Evolutionary conservation across 2,329 filamentous ascomycete species (phyloP).

Genomic region (Sphaerulina populicola): DNA sequence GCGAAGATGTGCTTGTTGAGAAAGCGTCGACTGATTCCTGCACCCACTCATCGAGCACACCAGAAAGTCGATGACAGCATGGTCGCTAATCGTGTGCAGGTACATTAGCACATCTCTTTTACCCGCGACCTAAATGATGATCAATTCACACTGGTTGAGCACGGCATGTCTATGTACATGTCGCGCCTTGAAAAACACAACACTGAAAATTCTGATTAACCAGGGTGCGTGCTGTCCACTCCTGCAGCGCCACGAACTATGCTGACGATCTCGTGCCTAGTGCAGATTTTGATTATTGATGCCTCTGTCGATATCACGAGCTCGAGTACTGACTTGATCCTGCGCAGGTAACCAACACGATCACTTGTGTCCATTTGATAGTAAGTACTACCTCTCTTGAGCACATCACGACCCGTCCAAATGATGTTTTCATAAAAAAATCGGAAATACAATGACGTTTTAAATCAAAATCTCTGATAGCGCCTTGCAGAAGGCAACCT

Average conservation of each 20-base stretch:
- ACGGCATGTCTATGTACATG: slow-evolving; percentile 42
- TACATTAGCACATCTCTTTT: slow-evolving; percentile 9
- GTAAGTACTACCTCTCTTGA: slow-evolving; percentile 9
- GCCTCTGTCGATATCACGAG: neutral
- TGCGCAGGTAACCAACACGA: neutral
- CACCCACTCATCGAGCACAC: slow-evolving; percentile 1
- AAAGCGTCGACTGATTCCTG: slow-evolving; percentile 56
- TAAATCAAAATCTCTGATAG: slow-evolving; percentile 27
- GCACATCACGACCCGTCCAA: neutral
- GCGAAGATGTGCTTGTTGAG: slow-evolving; percentile 56
- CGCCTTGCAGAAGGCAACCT: neutral
- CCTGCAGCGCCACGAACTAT: neutral
- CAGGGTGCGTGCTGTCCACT: neutral
- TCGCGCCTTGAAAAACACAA: slow-evolving; percentile 49
- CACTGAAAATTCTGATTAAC: slow-evolving; percentile 57
- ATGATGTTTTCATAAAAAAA: slow-evolving; percentile 23
- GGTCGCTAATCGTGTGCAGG: slow-evolving; percentile 20
- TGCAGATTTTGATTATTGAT: neutral
- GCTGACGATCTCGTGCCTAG: neutral
- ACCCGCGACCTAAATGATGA: slow-evolving; percentile 47
- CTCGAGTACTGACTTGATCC: neutral
- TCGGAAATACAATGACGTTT: slow-evolving; percentile 18
- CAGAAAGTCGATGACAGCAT: neutral
- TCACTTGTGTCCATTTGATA: neutral
- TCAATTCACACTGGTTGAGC: slow-evolving; percentile 66